Base-by-base conservation (phyloP, 2,329 filamentous ascomycete species). In the Bipolaris zeicola region DNA sequence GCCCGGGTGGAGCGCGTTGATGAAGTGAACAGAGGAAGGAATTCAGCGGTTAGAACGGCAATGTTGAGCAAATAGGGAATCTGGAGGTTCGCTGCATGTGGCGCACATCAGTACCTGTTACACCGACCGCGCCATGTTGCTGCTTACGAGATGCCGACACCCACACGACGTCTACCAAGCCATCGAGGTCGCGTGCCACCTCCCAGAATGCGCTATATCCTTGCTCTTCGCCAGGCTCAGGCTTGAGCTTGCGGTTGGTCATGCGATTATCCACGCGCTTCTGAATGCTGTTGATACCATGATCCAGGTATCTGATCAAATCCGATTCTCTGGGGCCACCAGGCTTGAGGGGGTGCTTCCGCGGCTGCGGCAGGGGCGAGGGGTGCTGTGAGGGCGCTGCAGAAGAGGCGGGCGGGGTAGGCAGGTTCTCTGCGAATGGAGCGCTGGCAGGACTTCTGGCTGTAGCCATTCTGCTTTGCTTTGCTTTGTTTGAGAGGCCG, bases 21-120 rank as follows among this genome's bases (percentile, higher is more conserved):
- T 2, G 89, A 85, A 0, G 87, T 83, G 72, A 96, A 96, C 7
- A 87, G 85, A 3, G 86, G 80, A 3, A 96, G 82, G 72, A 90
- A 92, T 16, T 86, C 86, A 55, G 86, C 87, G 36, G 92, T 81
- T 57, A 92, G 82, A 49, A 89, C 84, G 1, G 91, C 91, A 45
- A 96, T 79, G 52, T 87, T 89, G 36, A 97, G 85, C 2, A 97
- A 80, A 70, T 94, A 94, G 2, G 92, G 91, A 11, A 94, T 86
- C 76, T 97, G 92, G 7, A 97, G 79, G 50, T 84, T 85, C 16
- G 91, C 90, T 93, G 62, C 22, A 22, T 13, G 26, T 39, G 22
- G 14, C 16, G 49, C 10, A 36, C 13, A 24, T 52, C 34, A 58
- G 41, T 36, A 16, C 7, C 8, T 1, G 3, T 2, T n/a, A 24